Percentiles rank a stretch among this genome's conserved stretches.
Conservation (phyloP, 371 early-diverging fungal genomes). For the Mortierella sp. region DNA sequence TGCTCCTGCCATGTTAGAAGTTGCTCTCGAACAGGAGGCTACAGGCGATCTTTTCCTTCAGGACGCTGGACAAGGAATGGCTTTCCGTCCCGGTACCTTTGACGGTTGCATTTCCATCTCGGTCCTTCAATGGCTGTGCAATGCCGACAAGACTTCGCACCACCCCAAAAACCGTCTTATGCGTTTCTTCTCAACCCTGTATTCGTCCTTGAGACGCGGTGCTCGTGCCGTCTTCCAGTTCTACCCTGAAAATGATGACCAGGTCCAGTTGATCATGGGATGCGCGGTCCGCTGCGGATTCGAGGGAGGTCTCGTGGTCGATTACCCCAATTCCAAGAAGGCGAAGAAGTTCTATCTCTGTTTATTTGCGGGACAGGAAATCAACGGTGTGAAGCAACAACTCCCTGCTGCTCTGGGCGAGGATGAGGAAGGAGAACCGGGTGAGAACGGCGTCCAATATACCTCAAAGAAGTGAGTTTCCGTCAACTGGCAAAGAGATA, state of each 20-base stretch:
- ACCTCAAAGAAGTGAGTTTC: constrained; percentile 54
- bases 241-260: constrained; percentile 97
- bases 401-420: constrained; percentile 86
- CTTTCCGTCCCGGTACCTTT: constrained; percentile 96
- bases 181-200: constrained; percentile 95
- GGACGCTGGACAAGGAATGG: constrained; percentile 97
- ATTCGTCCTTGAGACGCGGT: constrained; percentile 87
- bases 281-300: constrained; percentile 94
- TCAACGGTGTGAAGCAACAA: constrained; percentile 64
- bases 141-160: constrained; percentile 91
- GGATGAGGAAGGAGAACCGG: constrained; percentile 74
- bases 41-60: constrained; percentile 94
- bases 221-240: constrained; percentile 98
- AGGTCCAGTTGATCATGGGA: constrained; percentile 93
- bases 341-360: constrained; percentile 97
- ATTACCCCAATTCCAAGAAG: constrained; percentile 97
- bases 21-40: constrained; percentile 84
- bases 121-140: constrained; percentile 99
- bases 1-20: constrained; percentile 92
- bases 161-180: constrained; percentile 87
- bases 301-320: constrained; percentile 96
- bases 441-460: constrained; percentile 54
- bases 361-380: constrained; percentile 90
- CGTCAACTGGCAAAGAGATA: no score
- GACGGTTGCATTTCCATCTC: constrained; percentile 97